Evolutionary conservation across 2,329 filamentous ascomycete species (phyloP), one percentile per base, ranked within the genome.

Genomic region (Talaromyces marneffei): DNA sequence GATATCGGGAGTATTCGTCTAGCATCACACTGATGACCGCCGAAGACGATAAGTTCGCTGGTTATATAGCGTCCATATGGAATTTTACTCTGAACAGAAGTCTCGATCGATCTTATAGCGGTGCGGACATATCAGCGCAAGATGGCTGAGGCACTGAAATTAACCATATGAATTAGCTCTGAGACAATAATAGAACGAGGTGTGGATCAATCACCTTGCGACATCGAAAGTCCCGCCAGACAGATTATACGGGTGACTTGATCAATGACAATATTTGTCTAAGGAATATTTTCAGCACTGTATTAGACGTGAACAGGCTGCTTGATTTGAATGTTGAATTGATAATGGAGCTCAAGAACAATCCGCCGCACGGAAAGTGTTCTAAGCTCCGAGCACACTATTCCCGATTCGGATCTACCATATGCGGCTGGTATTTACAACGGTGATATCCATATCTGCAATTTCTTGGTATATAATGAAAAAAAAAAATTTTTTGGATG

Each of bases 1-100:
- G 75, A 59, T 77, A 77, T 59, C 74, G 75, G 59, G 73, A 54
- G 33, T 62, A 59, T 44, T 62, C 60, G 48, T 62, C 60, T 31
- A 58, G 55, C 60, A 62, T 62, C n/a, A 59, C 57, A 39, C 48
- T 42, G 50, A 40, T 12, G 33, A 20, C 25, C 20, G 33, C 29
- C 35, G 7, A 23, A 8, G 33, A 39, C 18, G 46, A 42, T 20
- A n/a, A 31, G 3, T n/a, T 18, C 4, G 20, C 2, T 40, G 5
- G 4, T 29, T 18, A 40, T 25, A 27, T 39, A 12, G 20, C 16
- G 20, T 18, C 33, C 33, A 39, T 20, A 55, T 54, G 33, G 35
- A 18, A 39, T 4, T 37, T 2, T 6, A 40, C 20, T 29, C 7
- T 37, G 2, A 35, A 31, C 5, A 4, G 31, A 18, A 29, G 48